A percentile compares a stretch with the other conserved stretches of the same genome.
phyloP scores from a whole-genome alignment of 1,284 basidiomycete genomes.

The Cystobasidium pallidum region DNA sequence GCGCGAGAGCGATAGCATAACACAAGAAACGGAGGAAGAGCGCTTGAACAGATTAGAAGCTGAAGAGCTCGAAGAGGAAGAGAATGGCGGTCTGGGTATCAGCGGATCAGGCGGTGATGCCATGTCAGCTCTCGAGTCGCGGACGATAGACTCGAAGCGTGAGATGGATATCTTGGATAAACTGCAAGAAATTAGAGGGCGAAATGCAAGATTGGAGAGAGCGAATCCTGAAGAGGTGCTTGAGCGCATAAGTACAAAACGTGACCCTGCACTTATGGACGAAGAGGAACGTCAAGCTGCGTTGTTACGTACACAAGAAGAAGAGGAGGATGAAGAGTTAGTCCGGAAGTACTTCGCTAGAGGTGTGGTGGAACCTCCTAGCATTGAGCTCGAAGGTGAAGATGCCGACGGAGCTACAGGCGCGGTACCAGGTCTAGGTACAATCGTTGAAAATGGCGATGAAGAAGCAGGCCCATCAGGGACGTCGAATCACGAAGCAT shows the following conservation, averaged over 20 bases:
- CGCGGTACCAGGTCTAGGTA: conserved; percentile 48
- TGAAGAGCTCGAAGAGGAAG: conserved; percentile 54
- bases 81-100: conserved; percentile 64
- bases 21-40: conserved; percentile 70
- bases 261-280: conserved; percentile 65
- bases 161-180: conserved; percentile 99
- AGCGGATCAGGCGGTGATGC: conserved; percentile 66
- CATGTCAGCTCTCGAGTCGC: conserved; percentile 93
- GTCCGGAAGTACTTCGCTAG: conserved; percentile 76
- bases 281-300: conserved; percentile 63
- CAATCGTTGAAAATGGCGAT: conserved; percentile 46
- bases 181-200: conserved; percentile 87
- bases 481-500: conserved; percentile 39
- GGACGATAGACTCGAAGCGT: conserved; percentile 85
- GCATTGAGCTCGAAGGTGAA: conserved; percentile 52
- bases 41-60: conserved; percentile 71
- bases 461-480: conserved; percentile 40
- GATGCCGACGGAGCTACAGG: conserved; percentile 46
- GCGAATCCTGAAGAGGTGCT: conserved; percentile 58
- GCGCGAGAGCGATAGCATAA: conserved; percentile 68
- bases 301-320: conserved; percentile 59
- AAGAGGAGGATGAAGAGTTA: conserved; percentile 90
- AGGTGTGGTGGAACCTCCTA: conserved; percentile 50
- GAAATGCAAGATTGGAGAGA: conserved; percentile 85
- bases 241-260: conserved; percentile 47